Base-by-base conservation (phyloP, 108 stramenopile genomes). In the Cyclotella kingstonii region DNA sequence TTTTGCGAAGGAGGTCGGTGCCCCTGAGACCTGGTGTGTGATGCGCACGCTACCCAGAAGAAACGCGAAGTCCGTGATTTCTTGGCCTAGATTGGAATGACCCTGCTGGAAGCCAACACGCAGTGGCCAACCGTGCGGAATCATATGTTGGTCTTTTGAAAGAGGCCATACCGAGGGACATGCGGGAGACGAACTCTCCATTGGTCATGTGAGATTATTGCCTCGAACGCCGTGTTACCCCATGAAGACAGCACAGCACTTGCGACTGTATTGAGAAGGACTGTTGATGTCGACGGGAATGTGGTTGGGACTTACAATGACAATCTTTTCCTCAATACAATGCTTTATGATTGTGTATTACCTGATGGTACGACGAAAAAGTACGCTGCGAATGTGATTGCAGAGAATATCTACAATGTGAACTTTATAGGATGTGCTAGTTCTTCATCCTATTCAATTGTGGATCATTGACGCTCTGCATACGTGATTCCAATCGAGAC, bases 301-400 rank as follows among this genome's bases (percentile, higher is more conserved):
- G 17, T 45, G 1, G 31, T 58, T 0, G 70, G 70, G n/a, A 35
- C 23, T 5, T 65, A 4, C 18, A 25, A 72, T 29, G 30, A 54
- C 6, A 64, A 72, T 30, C 70, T 54, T 2, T 10, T 48, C 4
- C 14, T 42, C 23, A 74, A 62, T 35, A 61, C 45, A 17, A 22
- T 61, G 19, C 5, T 54, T 10, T 64, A 53, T 23, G 63, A 64
- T 7, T 0, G 53, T 4, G 52, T 38, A 17, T 70, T 51, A 27
- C 54, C 54, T 0, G 68, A 70, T 62, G 68, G 68, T 4, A 43
- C 14, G 3, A 31, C 40, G 1, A 25, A 70, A 18, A 11, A 61
- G 17, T 52, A 70, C 33, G 60, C 80, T 11, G 81, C 74, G 15
- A 87, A 87, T 42, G 31, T 77, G 2, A 75, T 87, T 22, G 82